These are phyloP conservation scores for Xylaria sp. DNA, from an alignment of 2,329 filamentous ascomycete genomes.

Conservation along the genomic window DNA sequence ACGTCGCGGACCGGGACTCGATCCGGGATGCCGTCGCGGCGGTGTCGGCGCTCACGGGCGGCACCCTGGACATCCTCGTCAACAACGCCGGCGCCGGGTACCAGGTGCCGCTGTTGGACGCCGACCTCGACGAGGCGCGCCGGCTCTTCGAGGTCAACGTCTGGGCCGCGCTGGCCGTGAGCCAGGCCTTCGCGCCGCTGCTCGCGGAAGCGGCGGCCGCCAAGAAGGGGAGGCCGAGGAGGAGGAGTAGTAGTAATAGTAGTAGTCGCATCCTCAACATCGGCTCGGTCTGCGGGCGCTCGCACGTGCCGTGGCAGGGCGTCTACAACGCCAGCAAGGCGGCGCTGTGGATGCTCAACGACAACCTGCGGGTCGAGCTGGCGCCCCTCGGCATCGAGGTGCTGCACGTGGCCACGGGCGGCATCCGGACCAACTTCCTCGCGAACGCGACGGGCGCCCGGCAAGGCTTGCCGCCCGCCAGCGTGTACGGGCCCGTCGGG, in stretches of 20 bases:
- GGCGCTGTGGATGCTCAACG: slow-evolving; percentile 42
- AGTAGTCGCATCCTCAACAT: slow-evolving; percentile 45
- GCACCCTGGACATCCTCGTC: slow-evolving; percentile 46
- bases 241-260: no score
- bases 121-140: slow-evolving; percentile 28
- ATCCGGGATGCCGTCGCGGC: slow-evolving; percentile 37
- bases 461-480: slow-evolving; percentile 10
- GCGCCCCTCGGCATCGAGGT: slow-evolving; percentile 39
- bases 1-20: slow-evolving; percentile 42
- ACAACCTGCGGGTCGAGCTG: slow-evolving; percentile 47
- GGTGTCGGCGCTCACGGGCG: slow-evolving; percentile 40
- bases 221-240: slow-evolving; percentile 1
- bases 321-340: slow-evolving; percentile 49
- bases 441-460: slow-evolving; percentile 12
- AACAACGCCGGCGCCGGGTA: slow-evolving; percentile 46
- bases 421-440: slow-evolving; percentile 38
- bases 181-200: slow-evolving; percentile 43
- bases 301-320: slow-evolving; percentile 41
- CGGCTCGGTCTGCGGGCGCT: slow-evolving; percentile 40
- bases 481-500: slow-evolving; percentile 16
- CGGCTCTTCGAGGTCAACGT: slow-evolving; percentile 43
- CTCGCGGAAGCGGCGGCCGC: slow-evolving; percentile 36
- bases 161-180: slow-evolving; percentile 43
- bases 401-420: slow-evolving; percentile 38
- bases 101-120: slow-evolving; percentile 39